These are phyloP conservation scores for Suillus discolor DNA, from an alignment of 768 basidiomycete species.

Conservation along the genomic window DNA sequence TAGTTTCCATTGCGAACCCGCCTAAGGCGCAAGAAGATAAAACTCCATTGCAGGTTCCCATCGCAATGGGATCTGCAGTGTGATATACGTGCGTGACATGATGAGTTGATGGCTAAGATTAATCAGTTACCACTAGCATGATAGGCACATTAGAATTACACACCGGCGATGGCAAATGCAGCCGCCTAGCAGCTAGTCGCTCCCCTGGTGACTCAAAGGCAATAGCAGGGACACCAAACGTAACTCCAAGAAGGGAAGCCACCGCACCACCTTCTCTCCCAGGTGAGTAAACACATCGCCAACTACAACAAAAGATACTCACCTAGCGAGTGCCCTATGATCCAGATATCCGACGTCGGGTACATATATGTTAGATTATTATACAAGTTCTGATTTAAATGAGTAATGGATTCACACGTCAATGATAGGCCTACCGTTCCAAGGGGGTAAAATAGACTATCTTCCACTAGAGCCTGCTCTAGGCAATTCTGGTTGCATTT, in stretches of 20 bases:
- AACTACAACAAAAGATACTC: conserved; percentile 36
- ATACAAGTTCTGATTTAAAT: conserved; percentile 66
- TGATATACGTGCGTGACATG: conserved; percentile 92
- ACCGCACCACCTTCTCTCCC: conserved; percentile 53
- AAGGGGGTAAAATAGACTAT: conserved; percentile 87
- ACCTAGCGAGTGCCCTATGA: conserved; percentile 74
- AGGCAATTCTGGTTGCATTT: conserved; percentile 83
- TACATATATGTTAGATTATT: conserved; percentile 95
- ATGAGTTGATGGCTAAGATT: conserved; percentile 62
- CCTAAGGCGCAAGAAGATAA: conserved; percentile 80
- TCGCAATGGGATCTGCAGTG: conserved; percentile 92
- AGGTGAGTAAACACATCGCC: conserved; percentile 30
- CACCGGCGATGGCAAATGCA: conserved; percentile 88
- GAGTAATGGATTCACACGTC: not conserved
- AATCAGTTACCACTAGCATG: not conserved
- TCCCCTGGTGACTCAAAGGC: conserved; percentile 92
- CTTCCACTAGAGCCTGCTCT: conserved; percentile 71
- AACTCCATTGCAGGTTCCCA: conserved; percentile 84
- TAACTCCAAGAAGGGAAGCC: conserved; percentile 80
- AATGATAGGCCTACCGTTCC: conserved; percentile 65
- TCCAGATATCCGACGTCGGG: conserved; percentile 88
- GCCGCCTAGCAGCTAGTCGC: conserved; percentile 69
- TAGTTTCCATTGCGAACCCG: conserved; percentile 88
- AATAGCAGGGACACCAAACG: conserved; percentile 88
- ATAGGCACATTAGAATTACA: conserved; percentile 23